These are phyloP conservation scores for Arxiozyma slooffiae DNA, from an alignment of 1,139 yeast species.

Conservation along the genomic window DNA sequence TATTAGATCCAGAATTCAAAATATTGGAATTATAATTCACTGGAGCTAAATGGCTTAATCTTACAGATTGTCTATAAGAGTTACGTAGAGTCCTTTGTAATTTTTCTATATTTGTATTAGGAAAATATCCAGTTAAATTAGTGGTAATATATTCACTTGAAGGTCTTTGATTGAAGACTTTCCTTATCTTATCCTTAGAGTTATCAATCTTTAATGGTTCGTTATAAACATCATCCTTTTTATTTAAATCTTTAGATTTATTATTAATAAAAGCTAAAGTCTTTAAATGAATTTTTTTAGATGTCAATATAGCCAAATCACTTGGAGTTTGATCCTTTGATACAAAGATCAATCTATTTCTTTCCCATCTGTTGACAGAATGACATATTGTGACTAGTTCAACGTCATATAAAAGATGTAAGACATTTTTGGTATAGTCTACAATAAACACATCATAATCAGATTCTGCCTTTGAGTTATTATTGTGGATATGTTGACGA, in stretches of 20 bases:
- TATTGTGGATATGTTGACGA: background rate
- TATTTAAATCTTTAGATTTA: background rate
- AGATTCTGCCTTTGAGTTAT: constrained; percentile 27
- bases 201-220: constrained; percentile 20
- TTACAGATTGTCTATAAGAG: constrained; percentile 66
- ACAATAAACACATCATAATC: constrained; percentile 42
- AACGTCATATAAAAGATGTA: constrained; percentile 58
- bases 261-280: constrained; percentile 13
- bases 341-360: constrained; percentile 64
- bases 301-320: constrained; percentile 54
- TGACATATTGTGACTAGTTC: constrained; percentile 78
- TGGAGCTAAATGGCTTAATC: constrained; percentile 35
- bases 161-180: constrained; percentile 82
- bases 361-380: constrained; percentile 60
- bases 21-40: constrained; percentile 4
- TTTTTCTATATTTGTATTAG: constrained; percentile 64
- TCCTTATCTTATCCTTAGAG: constrained; percentile 34
- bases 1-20: constrained; percentile 22
- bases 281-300: constrained; percentile 36
- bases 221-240: background rate
- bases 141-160: constrained; percentile 87
- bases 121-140: constrained; percentile 84
- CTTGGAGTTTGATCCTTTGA: constrained; percentile 57
- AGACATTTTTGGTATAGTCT: constrained; percentile 35
- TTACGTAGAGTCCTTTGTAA: constrained; percentile 75